Evolutionary conservation across 805 yeast genomes (phyloP).

Genomic region (Kodamaea hsintzibuensis): DNA sequence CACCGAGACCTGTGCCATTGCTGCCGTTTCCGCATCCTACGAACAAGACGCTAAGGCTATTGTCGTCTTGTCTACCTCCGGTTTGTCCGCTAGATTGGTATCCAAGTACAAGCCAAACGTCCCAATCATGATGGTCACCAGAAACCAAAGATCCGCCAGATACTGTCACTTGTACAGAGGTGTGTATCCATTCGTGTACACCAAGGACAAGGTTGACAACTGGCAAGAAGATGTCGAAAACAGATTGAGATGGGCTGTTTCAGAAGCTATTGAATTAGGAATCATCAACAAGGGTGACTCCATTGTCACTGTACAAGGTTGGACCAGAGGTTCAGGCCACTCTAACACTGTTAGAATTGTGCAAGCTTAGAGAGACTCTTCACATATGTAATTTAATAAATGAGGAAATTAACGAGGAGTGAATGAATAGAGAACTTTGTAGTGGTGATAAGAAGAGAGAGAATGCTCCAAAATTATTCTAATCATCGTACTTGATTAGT

Average conservation of each 20-base stretch:
- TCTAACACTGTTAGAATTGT: slow-evolving; percentile 96
- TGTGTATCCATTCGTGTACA: slow-evolving; percentile 94
- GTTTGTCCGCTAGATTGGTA: slow-evolving; percentile 91
- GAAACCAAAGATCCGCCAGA: slow-evolving; percentile 92
- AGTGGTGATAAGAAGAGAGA: background rate
- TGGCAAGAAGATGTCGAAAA: slow-evolving; percentile 97
- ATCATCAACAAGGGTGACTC: slow-evolving; percentile 85
- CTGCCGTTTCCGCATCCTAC: slow-evolving; percentile 94
- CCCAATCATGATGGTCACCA: slow-evolving; percentile 97
- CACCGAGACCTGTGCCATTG: slow-evolving; percentile 94
- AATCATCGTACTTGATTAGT: too few species aligned
- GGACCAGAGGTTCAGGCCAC: slow-evolving; percentile 98
- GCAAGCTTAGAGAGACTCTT: slow-evolving; percentile 51
- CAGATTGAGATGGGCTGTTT: slow-evolving; percentile 90
- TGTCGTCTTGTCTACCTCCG: slow-evolving; percentile 92
- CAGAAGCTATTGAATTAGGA: slow-evolving; percentile 84
- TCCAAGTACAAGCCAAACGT: slow-evolving; percentile 97
- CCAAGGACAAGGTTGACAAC: slow-evolving; percentile 62
- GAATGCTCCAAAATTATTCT: too few species aligned
- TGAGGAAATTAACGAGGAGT: background rate
- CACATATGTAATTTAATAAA: slow-evolving; percentile 1
- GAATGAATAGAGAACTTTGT: background rate
- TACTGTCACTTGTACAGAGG: slow-evolving; percentile 97
- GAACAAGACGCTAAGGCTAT: slow-evolving; percentile 97
- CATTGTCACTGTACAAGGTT: slow-evolving; percentile 95